Conservation (phyloP, 2,329 filamentous ascomycete species). For the Cordyceps cateniannulata region DNA sequence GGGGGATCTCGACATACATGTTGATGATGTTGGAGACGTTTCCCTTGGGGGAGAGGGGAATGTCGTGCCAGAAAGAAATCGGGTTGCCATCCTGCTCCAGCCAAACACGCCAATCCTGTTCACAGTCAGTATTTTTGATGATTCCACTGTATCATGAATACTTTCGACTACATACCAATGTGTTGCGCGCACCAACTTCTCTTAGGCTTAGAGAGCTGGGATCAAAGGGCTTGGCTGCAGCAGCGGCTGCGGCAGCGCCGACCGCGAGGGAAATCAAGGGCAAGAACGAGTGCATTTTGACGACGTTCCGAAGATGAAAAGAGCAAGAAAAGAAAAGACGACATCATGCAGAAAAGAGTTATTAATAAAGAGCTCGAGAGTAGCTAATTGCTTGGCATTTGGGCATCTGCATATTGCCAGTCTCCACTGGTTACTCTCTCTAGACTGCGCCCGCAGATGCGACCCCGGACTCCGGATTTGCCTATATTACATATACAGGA, state of each 20-base stretch:
- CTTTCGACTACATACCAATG: constrained; percentile 21
- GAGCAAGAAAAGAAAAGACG: neutral
- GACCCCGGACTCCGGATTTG: neutral
- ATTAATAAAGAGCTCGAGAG: neutral
- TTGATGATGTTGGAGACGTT: constrained; percentile 29
- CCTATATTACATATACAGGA: neutral
- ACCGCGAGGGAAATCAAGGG: constrained; percentile 14
- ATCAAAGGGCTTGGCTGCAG: constrained; percentile 18
- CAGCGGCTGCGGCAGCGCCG: constrained; percentile 9
- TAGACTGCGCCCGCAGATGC: neutral
- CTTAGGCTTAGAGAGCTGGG: constrained; percentile 23
- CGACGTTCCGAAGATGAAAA: neutral
- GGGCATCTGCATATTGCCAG: neutral
- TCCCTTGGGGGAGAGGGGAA: constrained; percentile 31
- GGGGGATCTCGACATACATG: constrained; percentile 35
- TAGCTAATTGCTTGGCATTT: constrained; percentile 5
- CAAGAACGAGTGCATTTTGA: neutral
- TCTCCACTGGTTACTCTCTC: neutral
- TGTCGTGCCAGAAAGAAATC: constrained; percentile 36
- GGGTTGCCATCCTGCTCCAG: constrained; percentile 32
- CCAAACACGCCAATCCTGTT: constrained; percentile 35
- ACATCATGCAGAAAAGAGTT: neutral
- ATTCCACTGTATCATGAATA: neutral
- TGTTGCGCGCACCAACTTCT: constrained; percentile 33
- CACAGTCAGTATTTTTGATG: neutral